These are phyloP conservation scores for Fusarium begoniae DNA, from an alignment of 2,329 filamentous ascomycete species.

Conservation along the genomic window DNA sequence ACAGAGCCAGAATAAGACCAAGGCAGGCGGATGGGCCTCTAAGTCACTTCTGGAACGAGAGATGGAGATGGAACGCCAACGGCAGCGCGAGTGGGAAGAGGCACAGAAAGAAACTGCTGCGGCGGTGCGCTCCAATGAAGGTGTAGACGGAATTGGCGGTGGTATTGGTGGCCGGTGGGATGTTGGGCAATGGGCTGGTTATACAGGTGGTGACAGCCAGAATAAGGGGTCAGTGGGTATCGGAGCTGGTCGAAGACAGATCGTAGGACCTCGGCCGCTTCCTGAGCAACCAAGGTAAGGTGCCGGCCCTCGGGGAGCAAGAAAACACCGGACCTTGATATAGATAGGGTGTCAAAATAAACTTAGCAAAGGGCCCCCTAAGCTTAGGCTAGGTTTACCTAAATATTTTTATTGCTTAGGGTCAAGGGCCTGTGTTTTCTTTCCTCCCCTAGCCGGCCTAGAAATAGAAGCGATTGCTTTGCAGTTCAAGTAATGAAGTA, in stretches of 20 bases:
- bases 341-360: too few relatives aligned
- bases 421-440: too few relatives aligned
- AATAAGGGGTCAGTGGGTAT: slow-evolving; percentile 73
- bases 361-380: too few relatives aligned
- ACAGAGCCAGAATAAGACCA: slow-evolving; percentile 67
- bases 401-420: too few relatives aligned
- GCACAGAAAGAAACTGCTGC: slow-evolving; percentile 72
- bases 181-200: slow-evolving; percentile 78
- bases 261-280: slow-evolving; percentile 79
- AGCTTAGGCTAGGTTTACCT: too few relatives aligned
- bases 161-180: slow-evolving; percentile 78
- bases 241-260: slow-evolving; percentile 77
- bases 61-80: slow-evolving; percentile 81
- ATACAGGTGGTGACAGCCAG: slow-evolving; percentile 78
- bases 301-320: background rate
- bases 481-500: background rate
- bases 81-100: slow-evolving; percentile 83
- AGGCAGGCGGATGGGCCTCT: slow-evolving; percentile 69
- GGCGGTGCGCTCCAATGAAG: slow-evolving; percentile 60
- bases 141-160: slow-evolving; percentile 71
- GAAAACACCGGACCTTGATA: too few relatives aligned
- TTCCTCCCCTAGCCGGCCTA: background rate
- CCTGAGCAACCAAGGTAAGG: slow-evolving; percentile 52
- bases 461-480: background rate
- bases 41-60: slow-evolving; percentile 80